Conservation (phyloP, 768 basidiomycete species). For the Agaricus sinodeliciosus region DNA sequence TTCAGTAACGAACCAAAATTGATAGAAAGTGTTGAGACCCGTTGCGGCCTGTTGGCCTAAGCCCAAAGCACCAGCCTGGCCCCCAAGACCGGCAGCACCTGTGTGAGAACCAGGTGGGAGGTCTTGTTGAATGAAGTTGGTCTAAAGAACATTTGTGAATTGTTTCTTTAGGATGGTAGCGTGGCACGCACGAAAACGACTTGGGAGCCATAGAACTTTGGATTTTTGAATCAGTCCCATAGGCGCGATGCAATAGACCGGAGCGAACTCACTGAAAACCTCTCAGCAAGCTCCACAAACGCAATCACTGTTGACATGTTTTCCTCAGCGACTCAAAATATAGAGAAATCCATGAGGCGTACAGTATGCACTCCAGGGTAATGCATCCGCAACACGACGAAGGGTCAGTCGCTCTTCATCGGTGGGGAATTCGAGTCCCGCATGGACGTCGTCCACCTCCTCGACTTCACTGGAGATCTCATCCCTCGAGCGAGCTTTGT, state of each 20-base stretch:
- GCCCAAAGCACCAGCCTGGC: slow-evolving; percentile 64
- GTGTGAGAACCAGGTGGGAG: slow-evolving; percentile 62
- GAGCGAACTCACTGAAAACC: slow-evolving; percentile 49
- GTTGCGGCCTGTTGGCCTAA: slow-evolving; percentile 65
- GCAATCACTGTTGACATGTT: slow-evolving; percentile 44
- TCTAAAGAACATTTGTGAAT: slow-evolving; percentile 25
- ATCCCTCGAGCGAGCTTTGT: neutral
- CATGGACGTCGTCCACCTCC: slow-evolving; percentile 18
- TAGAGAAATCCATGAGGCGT: slow-evolving; percentile 14
- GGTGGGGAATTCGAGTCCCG: slow-evolving; percentile 57
- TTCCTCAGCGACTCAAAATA: neutral
- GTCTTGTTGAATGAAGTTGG: slow-evolving; percentile 70
- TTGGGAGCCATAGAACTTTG: slow-evolving; percentile 36
- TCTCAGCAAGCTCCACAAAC: slow-evolving; percentile 62
- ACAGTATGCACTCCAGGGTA: slow-evolving; percentile 57
- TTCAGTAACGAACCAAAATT: slow-evolving; percentile 45
- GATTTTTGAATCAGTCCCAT: neutral
- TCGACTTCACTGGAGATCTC: neutral
- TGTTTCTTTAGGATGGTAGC: neutral
- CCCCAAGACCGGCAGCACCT: slow-evolving; percentile 46
- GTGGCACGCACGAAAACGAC: slow-evolving; percentile 40
- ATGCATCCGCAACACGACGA: slow-evolving; percentile 50
- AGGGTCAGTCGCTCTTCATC: slow-evolving; percentile 53
- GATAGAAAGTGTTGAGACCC: slow-evolving; percentile 64
- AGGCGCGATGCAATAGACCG: neutral